phyloP scores from a whole-genome alignment of 2,329 filamentous ascomycete species.

The Knufia petricola region DNA sequence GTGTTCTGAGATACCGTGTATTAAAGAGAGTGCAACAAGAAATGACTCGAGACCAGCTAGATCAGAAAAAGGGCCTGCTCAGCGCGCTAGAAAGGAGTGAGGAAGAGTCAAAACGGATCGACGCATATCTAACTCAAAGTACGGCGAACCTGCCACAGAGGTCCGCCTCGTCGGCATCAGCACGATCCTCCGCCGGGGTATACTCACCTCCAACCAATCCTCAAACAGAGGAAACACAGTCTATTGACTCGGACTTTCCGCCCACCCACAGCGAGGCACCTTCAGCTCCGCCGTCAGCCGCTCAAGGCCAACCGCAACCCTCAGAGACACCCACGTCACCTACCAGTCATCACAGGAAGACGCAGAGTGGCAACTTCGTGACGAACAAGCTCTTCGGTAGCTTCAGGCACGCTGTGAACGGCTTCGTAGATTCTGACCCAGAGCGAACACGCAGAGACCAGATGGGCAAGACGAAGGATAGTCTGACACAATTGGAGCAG shows the following conservation, averaged over 20 bases:
- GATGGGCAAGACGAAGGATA: conserved; percentile 91
- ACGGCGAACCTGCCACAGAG: conserved; percentile 54
- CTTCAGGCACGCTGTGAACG: conserved; percentile 89
- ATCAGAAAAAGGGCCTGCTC: conserved; percentile 72
- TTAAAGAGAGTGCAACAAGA: conserved; percentile 94
- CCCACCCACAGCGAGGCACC: conserved; percentile 69
- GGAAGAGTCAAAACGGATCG: conserved; percentile 81
- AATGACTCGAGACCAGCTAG: conserved; percentile 86
- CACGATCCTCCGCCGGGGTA: conserved; percentile 32
- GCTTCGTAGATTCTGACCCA: conserved; percentile 91
- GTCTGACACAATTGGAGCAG: conserved; percentile 72
- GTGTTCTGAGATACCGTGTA: conserved; percentile 78
- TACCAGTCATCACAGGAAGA: conserved; percentile 57
- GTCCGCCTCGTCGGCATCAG: conserved; percentile 47
- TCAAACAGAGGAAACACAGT: conserved; percentile 68
- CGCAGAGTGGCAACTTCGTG: conserved; percentile 77
- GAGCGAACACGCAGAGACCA: conserved; percentile 85
- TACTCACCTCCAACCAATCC: conserved; percentile 43
- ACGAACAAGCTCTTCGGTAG: conserved; percentile 89
- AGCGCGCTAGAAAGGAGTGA: conserved; percentile 91
- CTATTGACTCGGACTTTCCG: conserved; percentile 92
- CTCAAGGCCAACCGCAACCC: conserved; percentile 57
- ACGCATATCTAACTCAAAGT: conserved; percentile 70
- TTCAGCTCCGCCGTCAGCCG: conserved; percentile 54
- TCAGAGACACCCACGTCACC: conserved; percentile 26